Conservation (phyloP, 148 eudicot species). For the Amaranthus cruentus region DNA sequence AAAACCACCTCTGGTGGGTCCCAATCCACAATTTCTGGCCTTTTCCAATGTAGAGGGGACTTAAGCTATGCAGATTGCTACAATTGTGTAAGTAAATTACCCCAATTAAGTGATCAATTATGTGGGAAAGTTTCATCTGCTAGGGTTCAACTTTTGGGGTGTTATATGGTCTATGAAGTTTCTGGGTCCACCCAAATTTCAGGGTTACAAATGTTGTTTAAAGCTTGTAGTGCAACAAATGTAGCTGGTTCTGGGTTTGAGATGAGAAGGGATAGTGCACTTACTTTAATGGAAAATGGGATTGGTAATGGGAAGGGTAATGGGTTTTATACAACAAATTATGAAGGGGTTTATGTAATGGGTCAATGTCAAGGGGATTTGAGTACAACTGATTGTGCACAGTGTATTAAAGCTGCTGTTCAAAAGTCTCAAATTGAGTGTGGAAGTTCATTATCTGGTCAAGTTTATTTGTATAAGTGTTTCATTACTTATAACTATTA, state of each 20-base stretch:
- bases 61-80: conserved; percentile 59
- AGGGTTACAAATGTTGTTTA: conserved; percentile 66
- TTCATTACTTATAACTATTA: conserved; percentile 66
- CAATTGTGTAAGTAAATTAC: conserved; percentile 60
- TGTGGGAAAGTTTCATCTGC: conserved; percentile 74
- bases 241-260: conserved; percentile 59
- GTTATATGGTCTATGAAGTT: conserved; percentile 70
- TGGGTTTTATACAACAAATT: conserved; percentile 65
- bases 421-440: conserved; percentile 88
- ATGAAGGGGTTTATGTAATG: conserved; percentile 53
- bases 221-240: conserved; percentile 49
- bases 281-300: conserved; percentile 57
- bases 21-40: conserved; percentile 57
- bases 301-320: conserved; percentile 28
- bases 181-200: conserved; percentile 75
- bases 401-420: conserved; percentile 71
- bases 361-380: conserved; percentile 95
- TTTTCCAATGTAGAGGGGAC: conserved; percentile 89
- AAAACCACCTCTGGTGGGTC: conserved; percentile 58
- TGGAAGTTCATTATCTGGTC: conserved; percentile 69
- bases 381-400: conserved; percentile 61
- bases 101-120: conserved; percentile 56
- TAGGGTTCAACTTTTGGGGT: conserved; percentile 74
- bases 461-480: conserved; percentile 76
- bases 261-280: conserved; percentile 68